Conservation (phyloP, 108 stramenopile species). For the Cyclostephanos invisitatus region DNA sequence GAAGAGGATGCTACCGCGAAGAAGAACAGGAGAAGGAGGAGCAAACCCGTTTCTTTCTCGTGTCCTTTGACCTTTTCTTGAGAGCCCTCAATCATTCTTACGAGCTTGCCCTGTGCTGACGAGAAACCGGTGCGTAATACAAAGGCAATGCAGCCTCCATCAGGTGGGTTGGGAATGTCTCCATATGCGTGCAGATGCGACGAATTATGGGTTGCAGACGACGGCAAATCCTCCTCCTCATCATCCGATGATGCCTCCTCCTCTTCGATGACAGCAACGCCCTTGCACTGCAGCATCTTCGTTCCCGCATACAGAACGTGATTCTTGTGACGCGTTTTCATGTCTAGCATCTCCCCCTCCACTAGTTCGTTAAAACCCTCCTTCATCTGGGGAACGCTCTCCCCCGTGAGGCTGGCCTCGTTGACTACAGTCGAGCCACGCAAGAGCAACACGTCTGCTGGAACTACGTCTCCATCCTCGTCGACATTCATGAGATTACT, state of each 20-base stretch:
- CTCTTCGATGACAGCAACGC: constrained; percentile 47
- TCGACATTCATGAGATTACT: constrained; percentile 34
- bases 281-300: constrained; percentile 91
- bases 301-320: constrained; percentile 94
- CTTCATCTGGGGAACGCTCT: constrained; percentile 98
- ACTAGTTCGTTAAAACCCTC: constrained; percentile 80
- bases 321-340: constrained; percentile 88
- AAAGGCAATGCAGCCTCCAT: constrained; percentile 90
- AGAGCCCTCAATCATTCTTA: constrained; percentile 98
- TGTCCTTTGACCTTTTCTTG: constrained; percentile 96
- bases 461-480: constrained; percentile 88
- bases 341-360: constrained; percentile 63
- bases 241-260: constrained; percentile 53
- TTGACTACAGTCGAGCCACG: constrained; percentile 92
- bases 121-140: constrained; percentile 96
- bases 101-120: constrained; percentile 96
- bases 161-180: constrained; percentile 78
- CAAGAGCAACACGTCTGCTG: constrained; percentile 92
- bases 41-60: constrained; percentile 87
- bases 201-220: not conserved
- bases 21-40: constrained; percentile 89
- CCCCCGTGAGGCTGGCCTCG: constrained; percentile 94
- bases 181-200: constrained; percentile 26
- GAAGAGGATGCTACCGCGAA: constrained; percentile 92
- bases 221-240: not conserved